A percentile compares a stretch with the other conserved stretches of the same genome.
Evolutionary conservation across 768 basidiomycete species (phyloP).

Genomic region (Pholiota molesta): DNA sequence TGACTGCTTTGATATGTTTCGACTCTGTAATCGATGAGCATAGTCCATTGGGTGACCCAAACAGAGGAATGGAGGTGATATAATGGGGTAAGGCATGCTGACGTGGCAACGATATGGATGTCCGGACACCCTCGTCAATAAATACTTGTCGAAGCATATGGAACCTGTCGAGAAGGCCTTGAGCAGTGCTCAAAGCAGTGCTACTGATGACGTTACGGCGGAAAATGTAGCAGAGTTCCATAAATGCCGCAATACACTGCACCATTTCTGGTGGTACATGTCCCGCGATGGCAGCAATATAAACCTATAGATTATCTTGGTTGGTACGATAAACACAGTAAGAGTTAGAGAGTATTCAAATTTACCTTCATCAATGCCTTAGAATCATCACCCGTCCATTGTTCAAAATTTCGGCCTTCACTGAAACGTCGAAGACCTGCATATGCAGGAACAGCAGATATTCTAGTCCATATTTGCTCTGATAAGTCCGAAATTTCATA

Average conservation of each 20-base stretch:
- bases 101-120: constrained; percentile 27
- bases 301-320: constrained; percentile 20
- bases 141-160: constrained; percentile 33
- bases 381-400: constrained; percentile 36
- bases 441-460: constrained; percentile 26
- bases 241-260: constrained; percentile 24
- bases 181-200: constrained; percentile 14
- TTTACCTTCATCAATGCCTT: constrained; percentile 38
- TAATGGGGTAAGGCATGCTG: constrained; percentile 32
- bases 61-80: constrained; percentile 18
- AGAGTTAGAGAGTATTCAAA: not conserved
- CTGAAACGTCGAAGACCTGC: constrained; percentile 26
- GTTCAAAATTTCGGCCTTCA: constrained; percentile 27
- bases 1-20: constrained; percentile 33
- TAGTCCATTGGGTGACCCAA: constrained; percentile 31
- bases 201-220: constrained; percentile 22
- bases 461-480: constrained; percentile 16
- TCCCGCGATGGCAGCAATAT: constrained; percentile 29
- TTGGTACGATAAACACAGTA: not conserved
- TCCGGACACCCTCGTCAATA: constrained; percentile 23
- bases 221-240: constrained; percentile 31
- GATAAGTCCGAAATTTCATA: not conserved
- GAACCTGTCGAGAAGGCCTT: constrained; percentile 21
- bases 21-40: constrained; percentile 38
- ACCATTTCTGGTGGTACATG: constrained; percentile 31